Evolutionary conservation across 768 basidiomycete genomes (phyloP), one percentile per base, ranked within the genome.

Genomic region (Mycena metata): DNA sequence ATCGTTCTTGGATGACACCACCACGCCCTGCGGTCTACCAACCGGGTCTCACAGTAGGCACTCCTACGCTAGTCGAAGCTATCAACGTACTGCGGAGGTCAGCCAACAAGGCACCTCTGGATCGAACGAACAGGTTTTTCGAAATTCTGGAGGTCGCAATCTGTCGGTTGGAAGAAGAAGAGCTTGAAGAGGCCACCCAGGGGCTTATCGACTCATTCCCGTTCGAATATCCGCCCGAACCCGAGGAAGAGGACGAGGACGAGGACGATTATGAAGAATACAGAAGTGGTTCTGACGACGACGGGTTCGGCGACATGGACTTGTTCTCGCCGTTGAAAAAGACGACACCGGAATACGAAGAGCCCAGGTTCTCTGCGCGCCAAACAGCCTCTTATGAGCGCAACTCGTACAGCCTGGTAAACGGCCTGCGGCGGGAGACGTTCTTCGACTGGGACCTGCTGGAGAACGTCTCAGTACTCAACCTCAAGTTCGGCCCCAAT

Each of bases 261-360:
- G 61, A 52, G 17, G 9, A 23, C 12, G 43, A 36, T 5, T 41
- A 58, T n/a, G n/a, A n/a, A n/a, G n/a, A n/a, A n/a, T n/a, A n/a
- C n/a, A n/a, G n/a, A n/a, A n/a, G n/a, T n/a, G n/a, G n/a, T 42
- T 69, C 61, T 6, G 60, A 63, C 19, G 61, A 68, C 2, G 61
- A 64, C 36, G 36, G 54, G 50, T 24, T 51, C n/a, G 67, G 66
- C 19, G 66, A 63, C 21, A 33, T 63, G 21, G 57, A 63, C n/a
- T 33, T 63, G 16, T 63, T 64, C 52, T 59, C 67, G 26, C 67
- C 61, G 0, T 24, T 57, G 49, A 60, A 69, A 33, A 54, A 58
- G 21, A 59, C 19, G 10, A 60, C 49, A 1, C 57, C 62, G 1
- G 42, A 58, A 21, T 69, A 69, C 36, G 15, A 9, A 11, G 61